These are phyloP conservation scores for Aureobasidium melanogenum DNA, from an alignment of 2,329 filamentous ascomycete genomes.

Conservation along the genomic window DNA sequence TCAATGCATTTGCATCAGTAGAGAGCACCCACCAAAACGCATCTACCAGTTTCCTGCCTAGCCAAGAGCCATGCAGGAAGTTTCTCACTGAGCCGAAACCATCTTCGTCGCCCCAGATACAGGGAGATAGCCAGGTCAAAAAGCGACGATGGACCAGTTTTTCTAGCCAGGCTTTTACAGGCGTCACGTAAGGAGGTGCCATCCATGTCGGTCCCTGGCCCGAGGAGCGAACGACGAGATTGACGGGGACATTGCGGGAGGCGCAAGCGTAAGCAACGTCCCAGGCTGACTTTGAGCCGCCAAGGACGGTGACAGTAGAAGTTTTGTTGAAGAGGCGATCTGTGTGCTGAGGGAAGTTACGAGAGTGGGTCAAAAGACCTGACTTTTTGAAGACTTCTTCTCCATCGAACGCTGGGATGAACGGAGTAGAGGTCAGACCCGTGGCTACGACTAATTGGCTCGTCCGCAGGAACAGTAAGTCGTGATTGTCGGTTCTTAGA, in stretches of 20 bases:
- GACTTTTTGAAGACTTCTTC: slow-evolving; percentile 39
- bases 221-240: slow-evolving; percentile 50
- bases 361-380: slow-evolving; percentile 48
- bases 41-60: slow-evolving; percentile 49
- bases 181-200: slow-evolving; percentile 53
- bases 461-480: not conserved
- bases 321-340: slow-evolving; percentile 27
- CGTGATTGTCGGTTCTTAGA: not conserved
- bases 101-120: slow-evolving; percentile 58
- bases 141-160: slow-evolving; percentile 58
- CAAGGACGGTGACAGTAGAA: slow-evolving; percentile 45
- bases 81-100: slow-evolving; percentile 47
- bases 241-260: slow-evolving; percentile 42
- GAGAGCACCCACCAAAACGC: slow-evolving; percentile 49
- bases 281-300: slow-evolving; percentile 54
- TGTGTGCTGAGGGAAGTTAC: slow-evolving; percentile 38
- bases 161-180: slow-evolving; percentile 59
- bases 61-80: slow-evolving; percentile 49
- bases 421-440: slow-evolving; percentile 50
- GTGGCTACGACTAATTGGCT: slow-evolving; percentile 53
- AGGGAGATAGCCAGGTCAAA: slow-evolving; percentile 66
- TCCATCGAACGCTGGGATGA: slow-evolving; percentile 44
- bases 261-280: slow-evolving; percentile 54
- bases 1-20: slow-evolving; percentile 42
- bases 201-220: slow-evolving; percentile 54